Evolutionary conservation across 257 asterid species (phyloP), one percentile per base, ranked within the genome.

Genomic region (Handroanthus guayacan): DNA sequence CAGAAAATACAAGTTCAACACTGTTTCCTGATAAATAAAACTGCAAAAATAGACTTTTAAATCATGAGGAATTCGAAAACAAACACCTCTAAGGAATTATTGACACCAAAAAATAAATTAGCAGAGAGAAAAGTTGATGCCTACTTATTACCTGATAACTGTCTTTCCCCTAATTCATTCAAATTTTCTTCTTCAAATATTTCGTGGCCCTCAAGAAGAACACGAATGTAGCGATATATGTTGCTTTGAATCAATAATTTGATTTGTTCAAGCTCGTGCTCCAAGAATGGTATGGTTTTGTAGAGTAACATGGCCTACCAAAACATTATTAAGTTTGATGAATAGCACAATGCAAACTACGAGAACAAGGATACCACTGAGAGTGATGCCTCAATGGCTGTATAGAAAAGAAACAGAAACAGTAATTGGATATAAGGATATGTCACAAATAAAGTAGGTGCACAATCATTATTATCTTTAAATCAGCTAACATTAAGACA

Each of bases 251-350:
- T 87, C 81, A 82, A 45, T 14, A 79, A 77, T 75, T 83, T 87
- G 65, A 87, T 85, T 52, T 82, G 78, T n/a, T 83, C 86, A 13
- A 82, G 78, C 78, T 89, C 91, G 74, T 82, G 88, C 76, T 82
- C 88, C 45, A 83, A 79, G 87, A 87, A 85, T 60, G 90, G 87
- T 31, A 78, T 58, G 8, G 72, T 90, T 65, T 82, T 89, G 81
- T 89, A 89, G 39, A 85, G 89, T 70, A 87, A 85, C 62, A 85
- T 85, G 72, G 94, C 94, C 94, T 89, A 45, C 17, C 14, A 71
- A 75, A 72, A 2, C 38, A 18, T 56, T 4, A 36, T 20, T 50
- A 18, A 64, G 45, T 39, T 60, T 57, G 41, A 75, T 70, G 43
- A 61, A 11, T 16, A 6, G 10, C 3, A 48, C 55, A 48, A 48